Base-by-base conservation (phyloP, 2,329 filamentous ascomycete species). In the Paramyrothecium sp. region DNA sequence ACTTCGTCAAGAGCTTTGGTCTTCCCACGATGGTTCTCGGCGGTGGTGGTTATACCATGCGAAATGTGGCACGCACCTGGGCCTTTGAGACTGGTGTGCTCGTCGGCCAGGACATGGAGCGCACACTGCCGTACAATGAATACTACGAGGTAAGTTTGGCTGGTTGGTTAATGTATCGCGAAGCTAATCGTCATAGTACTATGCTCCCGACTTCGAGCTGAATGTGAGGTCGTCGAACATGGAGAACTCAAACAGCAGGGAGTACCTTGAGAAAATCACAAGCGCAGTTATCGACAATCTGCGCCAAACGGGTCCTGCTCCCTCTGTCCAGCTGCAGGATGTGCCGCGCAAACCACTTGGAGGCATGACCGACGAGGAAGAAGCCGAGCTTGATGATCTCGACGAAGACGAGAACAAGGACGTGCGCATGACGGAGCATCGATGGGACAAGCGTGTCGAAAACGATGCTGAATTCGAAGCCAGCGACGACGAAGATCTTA, bases 41-140 rank as follows among this genome's bases (percentile, higher is more conserved):
- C 33, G 95, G 95, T 17, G 95, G 95, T 61, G 95, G 95, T 51
- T 99, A 99, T 76, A 99, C 95, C 1, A 96, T 96, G 74, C 89
- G 95, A 61, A 99, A 99, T 64, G 95, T 99, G 12, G 94, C 95
- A 19, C 90, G 95, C 53, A 95, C 94, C 5, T 99, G 95, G 95
- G 93, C 93, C 7, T 96, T 94, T 71, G 95, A 99, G 76, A 99
- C 95, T 1, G 94, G 94, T 63, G 84, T 92, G 58, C 82, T 98
- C 10, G 91, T 97, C 20, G 91, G 91, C 26, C 86, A 93, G 59
- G 83, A 91, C 30, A 91, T 98, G 83, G 83, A 86, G 12, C 83
- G 89, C 5, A 88, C 90, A n/a, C 81, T 98, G 46, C 94, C 94
- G 1, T 98, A 92, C 74, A 98, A 97, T 62, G 94, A 98, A 78